Base-by-base conservation (phyloP, 1,139 yeast species). In the Pichia sp. region DNA sequence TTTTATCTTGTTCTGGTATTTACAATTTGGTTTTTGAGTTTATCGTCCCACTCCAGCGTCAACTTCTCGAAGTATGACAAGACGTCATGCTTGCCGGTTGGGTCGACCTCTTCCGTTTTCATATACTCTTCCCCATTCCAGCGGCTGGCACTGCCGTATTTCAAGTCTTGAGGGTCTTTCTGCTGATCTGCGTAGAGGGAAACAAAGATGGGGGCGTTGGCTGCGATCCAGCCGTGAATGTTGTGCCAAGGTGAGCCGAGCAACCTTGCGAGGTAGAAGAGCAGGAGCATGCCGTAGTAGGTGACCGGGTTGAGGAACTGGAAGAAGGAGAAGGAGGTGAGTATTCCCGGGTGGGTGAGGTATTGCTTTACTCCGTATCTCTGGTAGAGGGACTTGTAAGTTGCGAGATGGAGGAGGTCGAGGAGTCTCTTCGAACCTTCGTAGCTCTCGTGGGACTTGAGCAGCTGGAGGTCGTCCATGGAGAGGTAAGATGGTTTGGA, bases 311-410 rank as follows among this genome's bases (percentile, higher is more conserved):
- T 90, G 68, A 95, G 77, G 61, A 80, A 87, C 58, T 87, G 81
- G 66, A 81, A 84, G 64, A 88, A 89, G 2, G 95, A 86, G 60
- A 85, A 85, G 57, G 96, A 87, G 33, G 87, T 85, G 70, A 95
- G 91, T 40, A 95, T 89, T 16, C 99, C 99, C 0, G 99, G 99
- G 60, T 93, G 97, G 8, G 88, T 84, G 48, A 93, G 74, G 71
- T 87, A 89, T 65, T 87, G 92, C 47, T 74, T 74, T 51, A 93
- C 80, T 1, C 83, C 85, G 54, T 76, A 64, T 14, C 77, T 63
- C 34, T 71, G 63, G 44, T 70, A 65, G 63, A 88, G 71, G 24
- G 72, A 63, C 57, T 79, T 68, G 67, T 80, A 86, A 1, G 90
- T 81, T 5, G 89, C 92, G 50, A 79, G 70, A 70, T 93, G 98